Evolutionary conservation across 306 rosid genomes (phyloP).

Genomic region (Cicer cuneatum): DNA sequence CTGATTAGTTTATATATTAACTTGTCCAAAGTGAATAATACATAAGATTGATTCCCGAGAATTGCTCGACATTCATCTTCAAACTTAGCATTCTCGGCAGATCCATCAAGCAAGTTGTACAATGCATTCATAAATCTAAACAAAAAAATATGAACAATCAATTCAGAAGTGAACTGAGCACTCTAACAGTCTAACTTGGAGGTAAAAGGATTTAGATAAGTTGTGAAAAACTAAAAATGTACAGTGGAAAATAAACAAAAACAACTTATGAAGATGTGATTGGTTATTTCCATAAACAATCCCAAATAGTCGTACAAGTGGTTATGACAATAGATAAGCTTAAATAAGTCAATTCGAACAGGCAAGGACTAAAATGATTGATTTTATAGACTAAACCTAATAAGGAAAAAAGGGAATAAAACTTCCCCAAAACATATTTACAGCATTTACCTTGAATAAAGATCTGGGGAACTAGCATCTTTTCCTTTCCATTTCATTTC

Average conservation of each 20-base stretch:
- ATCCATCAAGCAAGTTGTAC: slow-evolving; percentile 89
- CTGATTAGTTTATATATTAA: slow-evolving; percentile 87
- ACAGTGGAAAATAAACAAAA: too few species aligned
- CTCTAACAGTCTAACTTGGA: neutral
- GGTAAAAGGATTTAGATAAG: slow-evolving; percentile 1
- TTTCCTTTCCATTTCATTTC: slow-evolving; percentile 78
- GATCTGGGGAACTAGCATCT: slow-evolving; percentile 67
- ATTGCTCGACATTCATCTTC: slow-evolving; percentile 98
- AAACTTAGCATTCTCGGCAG: slow-evolving; percentile 85
- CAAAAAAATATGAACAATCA: slow-evolving; percentile 6
- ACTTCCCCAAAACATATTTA: neutral
- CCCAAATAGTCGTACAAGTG: too few species aligned
- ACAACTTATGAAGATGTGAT: too few species aligned
- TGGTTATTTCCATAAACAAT: too few species aligned
- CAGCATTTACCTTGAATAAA: slow-evolving; percentile 65
- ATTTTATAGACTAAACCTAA: neutral
- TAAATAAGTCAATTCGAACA: too few species aligned
- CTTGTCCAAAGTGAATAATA: slow-evolving; percentile 93
- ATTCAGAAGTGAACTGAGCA: slow-evolving; percentile 8
- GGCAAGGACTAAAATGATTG: neutral
- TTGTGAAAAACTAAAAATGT: slow-evolving; percentile 2
- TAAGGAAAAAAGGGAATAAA: too few species aligned
- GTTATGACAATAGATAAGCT: too few species aligned
- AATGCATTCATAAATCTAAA: slow-evolving; percentile 82
- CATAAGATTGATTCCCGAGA: slow-evolving; percentile 89